phyloP scores from a whole-genome alignment of 2,329 filamentous ascomycete species.

The Keithomyces neogunnii region DNA sequence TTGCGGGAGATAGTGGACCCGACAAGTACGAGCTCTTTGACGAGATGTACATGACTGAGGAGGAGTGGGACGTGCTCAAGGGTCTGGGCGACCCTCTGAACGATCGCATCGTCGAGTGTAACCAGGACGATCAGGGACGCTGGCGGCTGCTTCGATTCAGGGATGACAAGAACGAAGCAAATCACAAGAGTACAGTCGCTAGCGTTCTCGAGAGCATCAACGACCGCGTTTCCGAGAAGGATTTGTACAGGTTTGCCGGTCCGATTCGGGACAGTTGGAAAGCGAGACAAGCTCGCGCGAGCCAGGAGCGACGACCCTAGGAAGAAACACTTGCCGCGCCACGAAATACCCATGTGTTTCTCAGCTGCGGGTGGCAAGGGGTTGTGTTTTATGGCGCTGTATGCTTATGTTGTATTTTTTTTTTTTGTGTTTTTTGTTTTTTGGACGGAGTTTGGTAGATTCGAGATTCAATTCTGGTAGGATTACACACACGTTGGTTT shows the following conservation, averaged over 20 bases:
- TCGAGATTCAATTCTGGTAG: not conserved
- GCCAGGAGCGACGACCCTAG: conserved; percentile 15
- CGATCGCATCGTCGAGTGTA: conserved; percentile 84
- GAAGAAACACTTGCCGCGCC: no score
- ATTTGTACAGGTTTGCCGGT: conserved; percentile 62
- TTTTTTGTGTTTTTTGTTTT: not conserved
- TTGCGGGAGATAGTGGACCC: conserved; percentile 47
- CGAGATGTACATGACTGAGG: conserved; percentile 58
- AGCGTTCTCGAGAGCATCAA: conserved; percentile 87
- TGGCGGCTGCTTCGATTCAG: conserved; percentile 89
- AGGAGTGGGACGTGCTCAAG: conserved; percentile 83
- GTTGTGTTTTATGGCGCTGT: not conserved
- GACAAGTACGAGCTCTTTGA: conserved; percentile 57
- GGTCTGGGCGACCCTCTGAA: conserved; percentile 65
- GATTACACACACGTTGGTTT: not conserved
- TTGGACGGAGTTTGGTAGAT: conserved; percentile 2
- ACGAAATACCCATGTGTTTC: not conserved
- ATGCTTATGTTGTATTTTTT: not conserved
- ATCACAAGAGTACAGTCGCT: conserved; percentile 75
- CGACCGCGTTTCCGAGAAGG: conserved; percentile 74
- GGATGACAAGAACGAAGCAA: conserved; percentile 87
- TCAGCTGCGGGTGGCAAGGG: not conserved
- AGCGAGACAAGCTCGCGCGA: conserved; percentile 34
- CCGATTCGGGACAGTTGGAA: conserved; percentile 80
- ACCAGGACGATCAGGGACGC: conserved; percentile 60